Percentiles rank a stretch among this genome's conserved stretches.
Conservation (phyloP, 2,329 filamentous ascomycete species). For the Ceratocystis huliohia region DNA sequence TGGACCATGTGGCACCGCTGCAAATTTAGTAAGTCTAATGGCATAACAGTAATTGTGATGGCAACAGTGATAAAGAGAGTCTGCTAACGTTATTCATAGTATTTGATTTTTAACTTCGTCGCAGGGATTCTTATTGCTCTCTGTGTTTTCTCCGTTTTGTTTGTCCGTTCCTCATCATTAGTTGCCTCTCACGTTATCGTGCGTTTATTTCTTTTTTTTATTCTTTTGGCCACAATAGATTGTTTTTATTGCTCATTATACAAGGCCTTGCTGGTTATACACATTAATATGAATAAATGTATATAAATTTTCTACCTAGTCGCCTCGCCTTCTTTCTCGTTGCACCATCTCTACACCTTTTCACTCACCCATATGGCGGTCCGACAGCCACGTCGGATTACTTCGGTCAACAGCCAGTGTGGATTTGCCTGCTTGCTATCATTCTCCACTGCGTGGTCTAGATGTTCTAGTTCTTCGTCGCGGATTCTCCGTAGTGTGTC, state of each 20-base stretch:
- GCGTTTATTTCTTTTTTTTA: not conserved
- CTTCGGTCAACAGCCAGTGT: slow-evolving; percentile 74
- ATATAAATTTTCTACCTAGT: not conserved
- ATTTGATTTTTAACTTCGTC: not conserved
- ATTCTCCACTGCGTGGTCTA: slow-evolving; percentile 88
- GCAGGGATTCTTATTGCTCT: not conserved
- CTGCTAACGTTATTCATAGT: slow-evolving; percentile 5
- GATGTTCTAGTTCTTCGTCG: slow-evolving; percentile 92
- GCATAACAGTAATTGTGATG: not conserved
- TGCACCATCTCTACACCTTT: slow-evolving; percentile 38
- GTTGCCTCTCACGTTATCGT: not conserved
- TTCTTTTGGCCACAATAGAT: not conserved
- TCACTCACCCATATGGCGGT: slow-evolving; percentile 89
- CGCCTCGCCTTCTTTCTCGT: not conserved
- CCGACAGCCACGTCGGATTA: slow-evolving; percentile 80
- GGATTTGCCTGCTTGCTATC: slow-evolving; percentile 83
- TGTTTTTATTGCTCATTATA: not conserved
- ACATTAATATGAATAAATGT: slow-evolving; percentile 12
- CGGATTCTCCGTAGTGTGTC: slow-evolving; percentile 66
- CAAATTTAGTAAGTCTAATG: slow-evolving; percentile 72
- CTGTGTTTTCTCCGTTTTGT: not conserved
- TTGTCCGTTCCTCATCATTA: not conserved
- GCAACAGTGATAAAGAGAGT: not conserved
- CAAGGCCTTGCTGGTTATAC: slow-evolving; percentile 5
- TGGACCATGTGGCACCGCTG: slow-evolving; percentile 88